Base-by-base conservation (phyloP, 2,329 filamentous ascomycete genomes). In the Didymosphaeria variabile region DNA sequence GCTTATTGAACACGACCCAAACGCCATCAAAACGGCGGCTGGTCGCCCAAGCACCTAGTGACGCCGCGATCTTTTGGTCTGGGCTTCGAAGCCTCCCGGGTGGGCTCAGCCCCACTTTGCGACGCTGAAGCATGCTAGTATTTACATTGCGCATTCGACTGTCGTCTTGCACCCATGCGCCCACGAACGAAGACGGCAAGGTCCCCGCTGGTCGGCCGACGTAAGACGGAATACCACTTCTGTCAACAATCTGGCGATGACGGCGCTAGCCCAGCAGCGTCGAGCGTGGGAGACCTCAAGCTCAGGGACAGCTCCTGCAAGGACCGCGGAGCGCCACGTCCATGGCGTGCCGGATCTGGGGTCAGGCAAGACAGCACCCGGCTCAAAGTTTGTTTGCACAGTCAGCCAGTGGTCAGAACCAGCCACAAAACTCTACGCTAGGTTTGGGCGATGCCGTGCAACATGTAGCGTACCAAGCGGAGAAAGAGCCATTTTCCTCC, bases 1-100 rank as follows among this genome's bases (percentile, higher is more conserved):
- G 67, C 65, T 71, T 66, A 70, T 64, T 67, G 62, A 46, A 71
- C 62, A 71, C 64, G 67, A 68, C 68, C 62, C 58, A 66, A 68
- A 73, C 70, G 69, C 71, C 65, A 72, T 73, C 64, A 57, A 67
- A 66, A 61, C 67, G 65, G 70, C 63, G 69, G 69, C 68, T 66
- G 65, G 62, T 56, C 65, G 62, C 62, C 59, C 62, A 59, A 65
- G 57, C 47, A 58, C 54, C 66, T 74, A 73, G 71, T 64, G 64
- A 66, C 55, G 52, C 63, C 65, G 67, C 70, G 63, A 70, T 70
- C 63, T 66, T 52, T 49, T 64, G 61, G 66, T 62, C 62, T 67
- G 57, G 58, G 51, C 55, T 58, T 63, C 57, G 55, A 65, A 62
- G 70, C 69, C 66, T 60, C 58, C 57, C 70, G 64, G 67, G 63